Conservation (phyloP, 1,284 basidiomycete species). For the Sporisorium sorghi region DNA sequence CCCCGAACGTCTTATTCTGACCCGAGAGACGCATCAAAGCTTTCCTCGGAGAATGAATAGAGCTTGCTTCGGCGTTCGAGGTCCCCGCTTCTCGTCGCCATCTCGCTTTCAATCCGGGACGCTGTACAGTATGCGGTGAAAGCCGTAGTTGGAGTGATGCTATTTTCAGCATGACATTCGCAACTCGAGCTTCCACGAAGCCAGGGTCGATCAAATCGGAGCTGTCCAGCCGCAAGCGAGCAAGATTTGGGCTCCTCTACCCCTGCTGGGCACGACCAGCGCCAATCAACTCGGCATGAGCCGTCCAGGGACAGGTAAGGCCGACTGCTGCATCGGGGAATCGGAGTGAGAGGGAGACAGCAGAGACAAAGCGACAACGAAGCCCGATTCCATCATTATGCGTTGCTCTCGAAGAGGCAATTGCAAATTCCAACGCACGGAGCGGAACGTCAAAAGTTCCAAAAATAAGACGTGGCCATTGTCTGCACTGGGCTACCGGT, state of each 20-base stretch:
- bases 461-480: background rate
- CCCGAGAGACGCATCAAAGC: background rate
- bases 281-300: background rate
- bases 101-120: background rate
- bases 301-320: background rate
- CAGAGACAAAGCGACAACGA: background rate
- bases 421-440: background rate
- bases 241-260: no score
- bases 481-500: background rate
- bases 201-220: no score
- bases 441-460: background rate
- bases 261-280: background rate
- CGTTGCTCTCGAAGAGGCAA: no score
- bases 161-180: no score
- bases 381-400: constrained; percentile 16
- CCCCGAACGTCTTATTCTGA: background rate
- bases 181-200: no score
- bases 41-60: background rate
- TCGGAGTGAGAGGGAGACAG: background rate
- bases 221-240: constrained; percentile 1
- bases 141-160: no score
- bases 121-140: no score
- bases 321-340: constrained; percentile 10
- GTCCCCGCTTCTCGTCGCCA: background rate
- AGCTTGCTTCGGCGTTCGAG: background rate